Conservation (phyloP, 192 early-diverging fungal genomes). For the Radiomyces spectabilis region DNA sequence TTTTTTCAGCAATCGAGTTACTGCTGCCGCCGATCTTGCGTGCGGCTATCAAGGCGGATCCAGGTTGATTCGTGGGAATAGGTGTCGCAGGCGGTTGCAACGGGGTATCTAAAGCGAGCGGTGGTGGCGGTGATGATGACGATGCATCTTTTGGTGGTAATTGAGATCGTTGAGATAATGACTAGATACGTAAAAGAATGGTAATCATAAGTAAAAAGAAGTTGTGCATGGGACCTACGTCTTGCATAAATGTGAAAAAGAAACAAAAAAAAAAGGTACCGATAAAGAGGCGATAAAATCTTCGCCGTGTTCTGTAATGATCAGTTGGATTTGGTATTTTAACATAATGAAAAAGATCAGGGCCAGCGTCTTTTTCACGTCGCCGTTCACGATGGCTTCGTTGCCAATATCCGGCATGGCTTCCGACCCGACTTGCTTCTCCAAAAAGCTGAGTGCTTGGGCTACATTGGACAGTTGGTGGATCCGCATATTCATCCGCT, state of each 20-base stretch:
- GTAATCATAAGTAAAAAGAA: too few relatives aligned
- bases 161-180: too few relatives aligned
- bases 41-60: neutral
- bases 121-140: neutral
- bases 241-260: neutral
- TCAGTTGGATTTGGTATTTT: slow-evolving; percentile 45
- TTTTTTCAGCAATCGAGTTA: neutral
- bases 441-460: slow-evolving; percentile 62
- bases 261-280: slow-evolving; percentile 16
- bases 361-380: slow-evolving; percentile 56
- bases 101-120: neutral
- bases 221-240: too few relatives aligned
- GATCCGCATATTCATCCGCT: slow-evolving; percentile 66
- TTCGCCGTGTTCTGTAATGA: slow-evolving; percentile 28
- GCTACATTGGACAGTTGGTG: slow-evolving; percentile 74
- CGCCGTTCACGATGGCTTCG: slow-evolving; percentile 75
- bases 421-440: slow-evolving; percentile 46
- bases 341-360: slow-evolving; percentile 48
- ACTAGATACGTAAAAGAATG: neutral
- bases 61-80: neutral
- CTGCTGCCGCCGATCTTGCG: neutral
- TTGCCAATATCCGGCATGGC: slow-evolving; percentile 64
- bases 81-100: neutral
- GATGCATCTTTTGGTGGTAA: neutral
- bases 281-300: slow-evolving; percentile 20